Evolutionary conservation across 2,329 filamentous ascomycete species (phyloP).

Genomic region (Thielaviopsis euricoi): DNA sequence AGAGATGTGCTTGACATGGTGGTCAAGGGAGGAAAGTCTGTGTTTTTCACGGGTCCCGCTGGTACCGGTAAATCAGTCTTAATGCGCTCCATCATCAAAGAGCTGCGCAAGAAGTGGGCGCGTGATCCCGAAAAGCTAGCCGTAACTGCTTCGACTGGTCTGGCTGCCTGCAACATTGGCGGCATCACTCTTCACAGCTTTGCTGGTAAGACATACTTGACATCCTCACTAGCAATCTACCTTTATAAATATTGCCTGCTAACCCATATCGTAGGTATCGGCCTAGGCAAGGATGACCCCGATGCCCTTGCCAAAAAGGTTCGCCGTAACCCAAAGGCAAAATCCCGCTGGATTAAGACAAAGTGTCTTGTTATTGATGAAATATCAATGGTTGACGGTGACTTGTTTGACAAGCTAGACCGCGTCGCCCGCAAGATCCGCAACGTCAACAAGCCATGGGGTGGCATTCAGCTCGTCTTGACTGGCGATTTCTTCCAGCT

Average conservation of each 20-base stretch:
- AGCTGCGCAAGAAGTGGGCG: slow-evolving; percentile 58
- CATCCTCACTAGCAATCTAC: neutral
- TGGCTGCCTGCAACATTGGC: slow-evolving; percentile 92
- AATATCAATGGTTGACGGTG: slow-evolving; percentile 95
- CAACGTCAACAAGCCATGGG: slow-evolving; percentile 85
- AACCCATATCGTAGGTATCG: slow-evolving; percentile 37
- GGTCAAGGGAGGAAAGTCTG: slow-evolving; percentile 62
- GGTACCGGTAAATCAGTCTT: slow-evolving; percentile 95
- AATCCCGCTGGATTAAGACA: slow-evolving; percentile 73
- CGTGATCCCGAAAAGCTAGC: slow-evolving; percentile 72
- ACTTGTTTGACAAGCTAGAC: slow-evolving; percentile 91
- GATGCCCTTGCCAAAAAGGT: slow-evolving; percentile 78
- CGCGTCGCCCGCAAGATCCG: slow-evolving; percentile 70
- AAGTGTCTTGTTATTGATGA: slow-evolving; percentile 86
- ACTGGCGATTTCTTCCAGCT: slow-evolving; percentile 97
- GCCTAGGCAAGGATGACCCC: slow-evolving; percentile 77
- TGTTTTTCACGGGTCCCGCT: slow-evolving; percentile 95
- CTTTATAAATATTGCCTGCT: neutral
- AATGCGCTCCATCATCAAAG: slow-evolving; percentile 76
- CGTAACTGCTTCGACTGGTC: slow-evolving; percentile 85
- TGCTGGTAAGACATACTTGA: slow-evolving; percentile 39
- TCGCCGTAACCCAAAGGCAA: slow-evolving; percentile 72
- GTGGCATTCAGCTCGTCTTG: slow-evolving; percentile 87
- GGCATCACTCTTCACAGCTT: slow-evolving; percentile 95
- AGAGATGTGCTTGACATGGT: slow-evolving; percentile 70